A percentile compares a stretch with the other conserved stretches of the same genome.
phyloP scores from a whole-genome alignment of 139 green algal genomes.

The Pseudopediastrum boryanum region DNA sequence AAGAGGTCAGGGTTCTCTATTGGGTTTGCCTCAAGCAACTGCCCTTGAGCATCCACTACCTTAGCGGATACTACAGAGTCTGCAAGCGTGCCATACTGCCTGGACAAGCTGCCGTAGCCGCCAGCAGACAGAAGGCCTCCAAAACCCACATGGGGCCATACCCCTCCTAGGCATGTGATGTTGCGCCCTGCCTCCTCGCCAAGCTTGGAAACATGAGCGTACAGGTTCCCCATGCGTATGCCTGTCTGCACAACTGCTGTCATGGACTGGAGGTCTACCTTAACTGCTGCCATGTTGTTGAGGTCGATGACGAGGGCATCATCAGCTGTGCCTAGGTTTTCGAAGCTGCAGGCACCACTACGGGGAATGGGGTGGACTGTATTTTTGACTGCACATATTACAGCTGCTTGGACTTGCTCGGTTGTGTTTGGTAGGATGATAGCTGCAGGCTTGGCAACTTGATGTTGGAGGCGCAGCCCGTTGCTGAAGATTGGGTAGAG shows the following conservation, averaged over 20 bases:
- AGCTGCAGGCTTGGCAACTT: not conserved
- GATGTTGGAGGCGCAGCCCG: not conserved
- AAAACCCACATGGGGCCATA: conserved; percentile 9
- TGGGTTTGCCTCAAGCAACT: not conserved
- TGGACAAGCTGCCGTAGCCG: conserved; percentile 20
- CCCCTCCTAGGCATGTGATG: not conserved
- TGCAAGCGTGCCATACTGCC: conserved; percentile 21
- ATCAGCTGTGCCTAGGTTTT: not conserved
- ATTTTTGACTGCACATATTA: not conserved
- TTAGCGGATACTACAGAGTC: conserved; percentile 11
- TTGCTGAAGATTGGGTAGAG: conserved; percentile 17
- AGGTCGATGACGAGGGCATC: not conserved
- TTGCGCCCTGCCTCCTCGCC: not conserved
- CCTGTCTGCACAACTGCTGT: not conserved
- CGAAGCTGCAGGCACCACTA: not conserved
- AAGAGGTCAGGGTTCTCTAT: conserved; percentile 19
- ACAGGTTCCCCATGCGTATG: not conserved
- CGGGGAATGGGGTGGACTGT: not conserved
- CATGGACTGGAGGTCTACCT: not conserved
- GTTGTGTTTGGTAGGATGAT: not conserved
- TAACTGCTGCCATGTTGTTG: not conserved
- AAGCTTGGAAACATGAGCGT: not conserved
- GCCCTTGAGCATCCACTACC: conserved; percentile 22
- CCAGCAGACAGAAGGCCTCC: conserved; percentile 18
- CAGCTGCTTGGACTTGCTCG: not conserved